A percentile compares a stretch with the other conserved stretches of the same genome.
phyloP scores from a whole-genome alignment of 768 basidiomycete species.

The Lactarius quietus region DNA sequence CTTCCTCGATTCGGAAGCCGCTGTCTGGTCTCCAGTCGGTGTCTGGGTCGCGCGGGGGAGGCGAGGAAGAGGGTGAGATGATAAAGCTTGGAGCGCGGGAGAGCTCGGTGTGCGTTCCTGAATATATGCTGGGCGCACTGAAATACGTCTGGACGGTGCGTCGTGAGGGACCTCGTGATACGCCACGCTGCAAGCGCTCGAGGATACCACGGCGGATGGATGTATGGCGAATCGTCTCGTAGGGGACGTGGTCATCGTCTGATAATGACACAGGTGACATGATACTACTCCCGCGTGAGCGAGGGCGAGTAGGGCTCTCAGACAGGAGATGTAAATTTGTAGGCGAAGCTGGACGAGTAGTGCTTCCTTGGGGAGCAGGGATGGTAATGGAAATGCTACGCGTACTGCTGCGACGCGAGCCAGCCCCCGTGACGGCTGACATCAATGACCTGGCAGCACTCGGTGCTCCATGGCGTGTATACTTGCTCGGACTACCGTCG shows the following conservation, averaged over 20 bases:
- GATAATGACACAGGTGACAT: slow-evolving; percentile 1
- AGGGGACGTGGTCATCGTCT: slow-evolving; percentile 36
- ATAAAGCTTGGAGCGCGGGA: slow-evolving; percentile 5
- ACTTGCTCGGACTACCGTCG: slow-evolving; percentile 24
- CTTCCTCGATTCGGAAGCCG: slow-evolving; percentile 44
- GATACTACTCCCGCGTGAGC: slow-evolving; percentile 2
- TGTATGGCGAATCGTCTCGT: slow-evolving; percentile 47
- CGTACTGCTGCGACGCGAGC: slow-evolving; percentile 6
- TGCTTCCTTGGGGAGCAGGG: background rate
- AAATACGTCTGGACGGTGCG: slow-evolving; percentile 15
- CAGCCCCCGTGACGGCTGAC: background rate
- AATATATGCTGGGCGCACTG: slow-evolving; percentile 22
- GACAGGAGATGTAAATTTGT: slow-evolving; percentile 3
- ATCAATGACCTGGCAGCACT: slow-evolving; percentile 7
- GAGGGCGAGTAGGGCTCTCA: background rate
- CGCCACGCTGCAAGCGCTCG: slow-evolving; percentile 35
- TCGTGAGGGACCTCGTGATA: slow-evolving; percentile 21
- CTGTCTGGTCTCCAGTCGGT: slow-evolving; percentile 29
- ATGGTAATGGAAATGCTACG: background rate
- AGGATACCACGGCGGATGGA: slow-evolving; percentile 52
- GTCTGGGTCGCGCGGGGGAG: background rate
- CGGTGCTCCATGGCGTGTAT: slow-evolving; percentile 20
- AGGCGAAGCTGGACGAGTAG: background rate
- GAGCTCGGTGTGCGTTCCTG: slow-evolving; percentile 12
- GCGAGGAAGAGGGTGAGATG: background rate